Conservation (phyloP, 2,329 filamentous ascomycete genomes). For the Talaromyces sp. region DNA sequence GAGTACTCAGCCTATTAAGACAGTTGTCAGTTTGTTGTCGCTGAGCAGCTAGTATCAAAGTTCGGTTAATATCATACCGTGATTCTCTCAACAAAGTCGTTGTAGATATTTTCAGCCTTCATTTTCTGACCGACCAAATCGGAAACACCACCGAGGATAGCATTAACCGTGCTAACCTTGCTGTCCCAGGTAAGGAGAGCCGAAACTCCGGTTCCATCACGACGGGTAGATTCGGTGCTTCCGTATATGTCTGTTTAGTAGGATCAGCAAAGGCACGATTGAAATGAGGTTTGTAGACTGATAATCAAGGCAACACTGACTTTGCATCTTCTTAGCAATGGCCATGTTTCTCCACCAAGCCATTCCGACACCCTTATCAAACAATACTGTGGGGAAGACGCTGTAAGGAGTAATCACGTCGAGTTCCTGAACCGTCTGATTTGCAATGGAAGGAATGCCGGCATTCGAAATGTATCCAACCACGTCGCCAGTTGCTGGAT, state of each 20-base stretch:
- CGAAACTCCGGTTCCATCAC: slow-evolving; percentile 40
- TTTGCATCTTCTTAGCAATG: slow-evolving; percentile 45
- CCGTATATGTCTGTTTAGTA: slow-evolving; percentile 31
- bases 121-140: slow-evolving; percentile 40
- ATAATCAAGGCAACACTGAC: slow-evolving; percentile 22
- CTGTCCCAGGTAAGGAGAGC: slow-evolving; percentile 46
- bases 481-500: slow-evolving; percentile 35
- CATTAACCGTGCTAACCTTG: slow-evolving; percentile 42
- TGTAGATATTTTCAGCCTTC: slow-evolving; percentile 38
- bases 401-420: slow-evolving; percentile 45
- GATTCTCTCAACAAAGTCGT: slow-evolving; percentile 29
- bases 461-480: slow-evolving; percentile 43
- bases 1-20: not conserved
- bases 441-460: slow-evolving; percentile 42
- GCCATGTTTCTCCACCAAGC: slow-evolving; percentile 47
- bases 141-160: slow-evolving; percentile 39
- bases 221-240: slow-evolving; percentile 41
- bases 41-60: not conserved
- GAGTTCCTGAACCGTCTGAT: slow-evolving; percentile 40
- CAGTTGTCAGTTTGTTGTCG: not conserved
- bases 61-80: not conserved
- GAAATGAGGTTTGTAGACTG: not conserved
- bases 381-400: slow-evolving; percentile 38
- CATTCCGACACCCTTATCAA: slow-evolving; percentile 39
- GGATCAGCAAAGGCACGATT: not conserved